These are phyloP conservation scores for Penicillium brevicompactum DNA, from an alignment of 2,329 filamentous ascomycete species.

Conservation along the genomic window DNA sequence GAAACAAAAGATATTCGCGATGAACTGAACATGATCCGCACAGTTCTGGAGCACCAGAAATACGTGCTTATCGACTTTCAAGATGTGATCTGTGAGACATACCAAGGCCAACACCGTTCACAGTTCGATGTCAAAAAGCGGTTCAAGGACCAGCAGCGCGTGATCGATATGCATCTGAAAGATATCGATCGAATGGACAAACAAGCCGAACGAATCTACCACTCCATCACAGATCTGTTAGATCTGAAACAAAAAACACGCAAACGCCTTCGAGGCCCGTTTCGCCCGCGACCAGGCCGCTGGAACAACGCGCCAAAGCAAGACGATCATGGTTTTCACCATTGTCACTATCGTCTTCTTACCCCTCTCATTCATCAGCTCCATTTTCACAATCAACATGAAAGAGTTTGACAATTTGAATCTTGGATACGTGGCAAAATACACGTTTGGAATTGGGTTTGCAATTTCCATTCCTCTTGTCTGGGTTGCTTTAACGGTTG, in stretches of 20 bases:
- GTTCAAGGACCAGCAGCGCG: constrained; percentile 59
- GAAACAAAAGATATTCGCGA: constrained; percentile 70
- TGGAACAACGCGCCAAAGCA: constrained; percentile 59
- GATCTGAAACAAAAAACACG: constrained; percentile 72
- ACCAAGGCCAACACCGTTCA: constrained; percentile 34
- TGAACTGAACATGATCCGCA: constrained; percentile 64
- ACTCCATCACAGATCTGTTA: constrained; percentile 62
- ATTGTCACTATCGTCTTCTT: constrained; percentile 62
- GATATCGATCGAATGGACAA: constrained; percentile 67
- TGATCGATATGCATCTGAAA: constrained; percentile 59
- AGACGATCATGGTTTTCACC: constrained; percentile 62
- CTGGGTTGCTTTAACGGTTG: constrained; percentile 49
- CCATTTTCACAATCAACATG: constrained; percentile 59
- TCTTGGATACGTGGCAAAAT: constrained; percentile 56
- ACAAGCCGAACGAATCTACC: constrained; percentile 63
- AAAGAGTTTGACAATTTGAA: constrained; percentile 50
- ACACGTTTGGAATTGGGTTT: constrained; percentile 59
- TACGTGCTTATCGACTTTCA: constrained; percentile 39
- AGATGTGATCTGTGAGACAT: constrained; percentile 39
- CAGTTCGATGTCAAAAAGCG: constrained; percentile 56
- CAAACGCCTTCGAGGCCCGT: constrained; percentile 67
- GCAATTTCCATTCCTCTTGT: constrained; percentile 56
- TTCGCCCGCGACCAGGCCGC: constrained; percentile 61
- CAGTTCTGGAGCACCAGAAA: constrained; percentile 41
- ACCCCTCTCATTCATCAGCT: constrained; percentile 58